Percentiles rank a stretch among this genome's conserved stretches.
phyloP scores from a whole-genome alignment of 2,329 filamentous ascomycete species.

The Laburnicola sp. region DNA sequence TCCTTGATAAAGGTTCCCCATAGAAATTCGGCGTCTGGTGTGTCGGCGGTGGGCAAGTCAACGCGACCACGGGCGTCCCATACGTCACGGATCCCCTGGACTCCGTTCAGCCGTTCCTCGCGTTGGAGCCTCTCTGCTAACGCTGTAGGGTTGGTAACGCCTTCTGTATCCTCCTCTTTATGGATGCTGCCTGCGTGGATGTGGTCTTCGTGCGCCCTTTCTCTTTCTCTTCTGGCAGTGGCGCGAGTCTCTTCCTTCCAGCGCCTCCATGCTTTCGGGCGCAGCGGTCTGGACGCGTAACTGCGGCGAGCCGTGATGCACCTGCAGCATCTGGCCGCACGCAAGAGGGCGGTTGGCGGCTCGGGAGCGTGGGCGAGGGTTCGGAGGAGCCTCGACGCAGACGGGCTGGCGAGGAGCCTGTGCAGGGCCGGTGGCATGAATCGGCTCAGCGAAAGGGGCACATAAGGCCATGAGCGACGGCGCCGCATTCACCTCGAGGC shows the following conservation, averaged over 20 bases:
- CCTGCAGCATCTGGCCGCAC: conserved; percentile 21
- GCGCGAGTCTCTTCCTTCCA: conserved; percentile 14
- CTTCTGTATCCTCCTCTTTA: conserved; percentile 13
- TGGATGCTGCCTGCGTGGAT: no score
- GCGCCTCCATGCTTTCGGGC: conserved; percentile 17
- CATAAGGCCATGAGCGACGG: conserved; percentile 25
- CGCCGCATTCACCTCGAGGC: neutral
- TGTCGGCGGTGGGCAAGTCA: conserved; percentile 46
- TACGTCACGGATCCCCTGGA: conserved; percentile 47
- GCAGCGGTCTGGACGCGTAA: conserved; percentile 14
- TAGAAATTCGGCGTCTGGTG: conserved; percentile 45
- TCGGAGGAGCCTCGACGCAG: conserved; percentile 47
- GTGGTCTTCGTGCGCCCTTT: no score
- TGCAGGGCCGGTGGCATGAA: conserved; percentile 52
- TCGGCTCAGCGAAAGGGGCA: conserved; percentile 16
- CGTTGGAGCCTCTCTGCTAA: conserved; percentile 50
- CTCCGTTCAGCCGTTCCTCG: conserved; percentile 47
- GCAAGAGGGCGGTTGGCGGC: conserved; percentile 22
- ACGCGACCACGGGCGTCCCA: conserved; percentile 47
- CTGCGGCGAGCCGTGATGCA: conserved; percentile 18
- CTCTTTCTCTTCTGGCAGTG: neutral
- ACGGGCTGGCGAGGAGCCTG: conserved; percentile 51
- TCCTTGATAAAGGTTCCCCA: conserved; percentile 53
- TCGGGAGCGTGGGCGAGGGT: conserved; percentile 33
- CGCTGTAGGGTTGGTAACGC: conserved; percentile 23